Evolutionary conservation across 441 rosid species (phyloP).

Genomic region (Arabidopsis hybrid): DNA sequence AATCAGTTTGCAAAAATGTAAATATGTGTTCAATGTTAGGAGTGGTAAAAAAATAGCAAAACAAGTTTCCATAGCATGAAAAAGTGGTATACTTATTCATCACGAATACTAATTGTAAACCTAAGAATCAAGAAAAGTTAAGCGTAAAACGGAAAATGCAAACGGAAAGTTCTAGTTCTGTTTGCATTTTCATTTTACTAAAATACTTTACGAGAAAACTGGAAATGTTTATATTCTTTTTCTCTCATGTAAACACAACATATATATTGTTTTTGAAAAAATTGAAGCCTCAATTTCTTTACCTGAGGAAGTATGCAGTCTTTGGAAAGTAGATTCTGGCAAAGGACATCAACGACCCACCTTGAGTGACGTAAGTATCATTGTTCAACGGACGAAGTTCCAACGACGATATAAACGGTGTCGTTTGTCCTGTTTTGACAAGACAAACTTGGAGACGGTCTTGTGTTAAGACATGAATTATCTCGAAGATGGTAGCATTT

Average conservation of each 20-base stretch:
- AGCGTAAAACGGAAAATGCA: background rate
- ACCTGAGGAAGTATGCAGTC: slow-evolving; percentile 40
- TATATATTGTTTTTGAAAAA: background rate
- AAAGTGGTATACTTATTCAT: background rate
- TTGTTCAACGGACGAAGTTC: slow-evolving; percentile 43
- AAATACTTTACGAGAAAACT: background rate
- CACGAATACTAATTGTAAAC: background rate
- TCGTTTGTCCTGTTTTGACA: slow-evolving; percentile 37
- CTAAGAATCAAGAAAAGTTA: background rate
- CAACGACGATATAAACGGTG: slow-evolving; percentile 49
- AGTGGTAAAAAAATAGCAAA: background rate
- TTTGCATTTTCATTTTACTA: slow-evolving; percentile 2
- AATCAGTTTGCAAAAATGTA: background rate
- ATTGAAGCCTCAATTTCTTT: background rate
- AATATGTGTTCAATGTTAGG: background rate
- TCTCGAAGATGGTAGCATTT: slow-evolving; percentile 34
- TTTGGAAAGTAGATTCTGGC: slow-evolving; percentile 29
- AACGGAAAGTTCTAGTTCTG: background rate
- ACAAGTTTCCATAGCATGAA: background rate
- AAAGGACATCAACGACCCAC: slow-evolving; percentile 34
- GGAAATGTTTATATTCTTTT: background rate
- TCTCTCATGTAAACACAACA: background rate
- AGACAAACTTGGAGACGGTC: slow-evolving; percentile 42
- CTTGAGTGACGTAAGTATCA: slow-evolving; percentile 22
- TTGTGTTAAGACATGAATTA: slow-evolving; percentile 36